Base-by-base conservation (phyloP, 2,329 filamentous ascomycete genomes). In the Fusarium drepaniforme region DNA sequence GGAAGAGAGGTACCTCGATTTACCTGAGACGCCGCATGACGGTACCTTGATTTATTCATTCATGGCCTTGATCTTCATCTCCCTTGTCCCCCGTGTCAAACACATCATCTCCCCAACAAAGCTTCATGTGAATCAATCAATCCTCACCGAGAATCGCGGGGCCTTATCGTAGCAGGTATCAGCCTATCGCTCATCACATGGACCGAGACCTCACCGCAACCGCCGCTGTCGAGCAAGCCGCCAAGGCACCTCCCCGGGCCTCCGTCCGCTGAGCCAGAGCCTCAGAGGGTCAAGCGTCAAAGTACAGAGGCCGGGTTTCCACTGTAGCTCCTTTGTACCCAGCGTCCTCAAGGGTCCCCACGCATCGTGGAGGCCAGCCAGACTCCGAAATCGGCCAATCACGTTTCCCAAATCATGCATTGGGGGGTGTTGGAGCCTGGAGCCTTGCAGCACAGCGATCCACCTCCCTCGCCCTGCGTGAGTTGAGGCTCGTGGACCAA, bases 111-210 rank as follows among this genome's bases (percentile, higher is more conserved):
- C 46, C 16, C 38, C 46, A 63, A 64, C 28, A 67, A 9, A 33
- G 46, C 15, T 56, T 30, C 56, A 59, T 76, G 60, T 23, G 28
- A 23, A 57, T 33, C 37, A 51, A 51, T 30, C 25, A 53, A 53
- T 15, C 30, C n/a, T 75, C 67, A 72, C 71, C 72, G 68, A 72
- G 30, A 56, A 76, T 67, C 66, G 76, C 64, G 67, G 68, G 69
- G 59, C 57, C 70, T 75, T 79, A 80, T 75, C 78, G 74, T 49
- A 49, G 44, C 67, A 74, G 57, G 74, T 76, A 77, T 75, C 73
- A 63, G 69, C 12, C 68, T 67, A 69, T 62, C 69, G 38, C 58
- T 60, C 69, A 21, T 58, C 56, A 67, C 44, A 66, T 44, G 42
- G n/a, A 56, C 49, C 28, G 28, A 33, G 28, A 56, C 42, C 49